Conservation (phyloP, 2,329 filamentous ascomycete species). For the Colletotrichum spaethianum region DNA sequence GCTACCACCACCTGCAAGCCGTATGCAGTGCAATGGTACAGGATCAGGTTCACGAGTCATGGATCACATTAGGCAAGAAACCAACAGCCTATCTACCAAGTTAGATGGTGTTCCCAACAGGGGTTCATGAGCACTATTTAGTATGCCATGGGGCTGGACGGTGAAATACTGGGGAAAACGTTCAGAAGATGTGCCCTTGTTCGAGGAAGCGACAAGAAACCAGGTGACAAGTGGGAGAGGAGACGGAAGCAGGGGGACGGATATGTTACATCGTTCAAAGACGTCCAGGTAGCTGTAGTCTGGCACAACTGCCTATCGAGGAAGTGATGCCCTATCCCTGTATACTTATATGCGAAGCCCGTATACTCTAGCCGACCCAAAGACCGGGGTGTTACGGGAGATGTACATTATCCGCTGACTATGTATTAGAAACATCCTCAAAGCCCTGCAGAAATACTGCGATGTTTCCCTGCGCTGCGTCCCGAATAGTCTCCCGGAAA, state of each 20-base stretch:
- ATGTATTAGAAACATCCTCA: too few relatives aligned
- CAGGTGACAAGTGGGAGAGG: not conserved
- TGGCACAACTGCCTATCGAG: constrained; percentile 6
- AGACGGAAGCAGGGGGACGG: not conserved
- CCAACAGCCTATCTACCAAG: not conserved
- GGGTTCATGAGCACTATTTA: not conserved
- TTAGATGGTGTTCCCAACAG: not conserved
- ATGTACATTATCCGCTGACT: not conserved
- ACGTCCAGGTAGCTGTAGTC: not conserved
- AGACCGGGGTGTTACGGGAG: not conserved
- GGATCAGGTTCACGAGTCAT: not conserved
- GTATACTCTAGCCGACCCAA: not conserved
- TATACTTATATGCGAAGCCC: not conserved
- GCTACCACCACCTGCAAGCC: not conserved
- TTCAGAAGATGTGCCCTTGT: not conserved
- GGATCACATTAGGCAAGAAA: not conserved
- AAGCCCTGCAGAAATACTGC: not conserved
- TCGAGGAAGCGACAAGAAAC: not conserved
- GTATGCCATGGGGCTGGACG: not conserved
- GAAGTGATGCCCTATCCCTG: constrained; percentile 13
- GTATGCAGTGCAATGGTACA: not conserved
- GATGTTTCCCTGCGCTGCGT: not conserved
- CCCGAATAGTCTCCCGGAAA: not conserved
- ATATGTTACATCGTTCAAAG: constrained; percentile 1
- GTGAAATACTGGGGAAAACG: not conserved